A percentile compares a stretch with the other conserved stretches of the same genome.
Conservation (phyloP, 108 stramenopile species). For the Bacterosira constricta region DNA sequence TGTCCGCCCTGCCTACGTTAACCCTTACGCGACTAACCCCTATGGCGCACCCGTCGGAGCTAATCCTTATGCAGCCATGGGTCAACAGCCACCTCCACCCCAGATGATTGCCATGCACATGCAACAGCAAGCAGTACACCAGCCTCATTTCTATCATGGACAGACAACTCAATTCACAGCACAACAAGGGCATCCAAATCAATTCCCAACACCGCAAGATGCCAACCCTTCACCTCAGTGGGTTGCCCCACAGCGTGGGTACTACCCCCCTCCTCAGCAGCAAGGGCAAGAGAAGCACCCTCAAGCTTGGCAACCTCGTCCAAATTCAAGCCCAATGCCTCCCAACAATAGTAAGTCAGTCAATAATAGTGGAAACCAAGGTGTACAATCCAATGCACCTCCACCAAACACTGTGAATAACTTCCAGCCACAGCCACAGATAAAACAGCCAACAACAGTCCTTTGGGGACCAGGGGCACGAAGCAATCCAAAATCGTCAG, state of each 20-base stretch:
- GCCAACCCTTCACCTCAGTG: slow-evolving; percentile 3
- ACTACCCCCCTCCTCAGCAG: slow-evolving; percentile 16
- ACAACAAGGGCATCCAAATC: background rate
- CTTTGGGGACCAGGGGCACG: slow-evolving; percentile 15
- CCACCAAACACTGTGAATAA: background rate
- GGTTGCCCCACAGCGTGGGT: slow-evolving; percentile 10
- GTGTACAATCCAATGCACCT: background rate
- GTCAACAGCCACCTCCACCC: background rate
- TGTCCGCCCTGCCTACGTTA: slow-evolving; percentile 23
- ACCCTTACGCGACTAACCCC: slow-evolving; percentile 1
- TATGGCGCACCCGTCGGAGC: slow-evolving; percentile 10
- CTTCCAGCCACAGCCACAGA: background rate
- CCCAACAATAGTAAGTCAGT: background rate
- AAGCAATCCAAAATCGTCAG: background rate
- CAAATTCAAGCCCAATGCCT: background rate
- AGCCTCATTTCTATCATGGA: slow-evolving; percentile 16
- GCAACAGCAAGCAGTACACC: slow-evolving; percentile 16
- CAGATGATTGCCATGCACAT: slow-evolving; percentile 2
- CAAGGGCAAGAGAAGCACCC: slow-evolving; percentile 4
- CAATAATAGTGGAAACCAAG: background rate
- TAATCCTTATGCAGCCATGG: slow-evolving; percentile 19
- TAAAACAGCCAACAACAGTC: slow-evolving; percentile 2
- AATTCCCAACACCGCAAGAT: slow-evolving; percentile 7
- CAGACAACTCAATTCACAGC: slow-evolving; percentile 3
- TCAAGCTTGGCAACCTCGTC: slow-evolving; percentile 3